Conservation (phyloP, 2,329 filamentous ascomycete genomes). For the Colletotrichum paranaense region DNA sequence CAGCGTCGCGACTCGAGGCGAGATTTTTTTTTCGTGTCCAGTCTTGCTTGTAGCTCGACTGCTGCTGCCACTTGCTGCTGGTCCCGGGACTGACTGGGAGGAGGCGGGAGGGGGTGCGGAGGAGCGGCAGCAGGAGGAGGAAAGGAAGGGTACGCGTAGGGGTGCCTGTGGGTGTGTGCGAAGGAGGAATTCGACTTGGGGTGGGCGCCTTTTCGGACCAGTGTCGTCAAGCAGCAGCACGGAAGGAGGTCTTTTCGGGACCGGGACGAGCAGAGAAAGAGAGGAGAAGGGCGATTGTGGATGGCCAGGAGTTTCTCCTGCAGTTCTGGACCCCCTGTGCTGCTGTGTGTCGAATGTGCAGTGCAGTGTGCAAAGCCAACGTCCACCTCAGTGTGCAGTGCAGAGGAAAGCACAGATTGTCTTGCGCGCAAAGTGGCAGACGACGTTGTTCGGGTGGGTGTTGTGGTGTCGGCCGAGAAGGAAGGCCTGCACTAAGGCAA, state of each 20-base stretch:
- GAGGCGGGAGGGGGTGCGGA: slow-evolving; percentile 29
- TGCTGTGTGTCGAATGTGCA: slow-evolving; percentile 7
- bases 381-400: neutral
- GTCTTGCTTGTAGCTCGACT: slow-evolving; percentile 11
- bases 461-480: slow-evolving; percentile 32
- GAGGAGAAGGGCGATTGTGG: slow-evolving; percentile 22
- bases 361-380: slow-evolving; percentile 15
- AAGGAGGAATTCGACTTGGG: slow-evolving; percentile 26
- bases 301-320: neutral
- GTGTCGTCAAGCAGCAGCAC: slow-evolving; percentile 25
- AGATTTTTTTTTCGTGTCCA: slow-evolving; percentile 9
- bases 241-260: slow-evolving; percentile 27
- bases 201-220: slow-evolving; percentile 8
- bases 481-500: slow-evolving; percentile 1
- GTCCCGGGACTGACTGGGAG: neutral
- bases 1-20: slow-evolving; percentile 24
- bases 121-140: slow-evolving; percentile 27
- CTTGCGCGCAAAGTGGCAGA: neutral
- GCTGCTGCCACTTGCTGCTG: slow-evolving; percentile 20
- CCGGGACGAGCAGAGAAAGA: slow-evolving; percentile 9
- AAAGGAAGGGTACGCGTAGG: slow-evolving; percentile 33
- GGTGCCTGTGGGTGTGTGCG: slow-evolving; percentile 24
- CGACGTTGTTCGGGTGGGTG: neutral
- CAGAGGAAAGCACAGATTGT: slow-evolving; percentile 4
- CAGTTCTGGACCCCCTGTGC: slow-evolving; percentile 6